These are phyloP conservation scores for Sordariomycetes sp. DNA, from an alignment of 2,329 filamentous ascomycete species.

Conservation along the genomic window DNA sequence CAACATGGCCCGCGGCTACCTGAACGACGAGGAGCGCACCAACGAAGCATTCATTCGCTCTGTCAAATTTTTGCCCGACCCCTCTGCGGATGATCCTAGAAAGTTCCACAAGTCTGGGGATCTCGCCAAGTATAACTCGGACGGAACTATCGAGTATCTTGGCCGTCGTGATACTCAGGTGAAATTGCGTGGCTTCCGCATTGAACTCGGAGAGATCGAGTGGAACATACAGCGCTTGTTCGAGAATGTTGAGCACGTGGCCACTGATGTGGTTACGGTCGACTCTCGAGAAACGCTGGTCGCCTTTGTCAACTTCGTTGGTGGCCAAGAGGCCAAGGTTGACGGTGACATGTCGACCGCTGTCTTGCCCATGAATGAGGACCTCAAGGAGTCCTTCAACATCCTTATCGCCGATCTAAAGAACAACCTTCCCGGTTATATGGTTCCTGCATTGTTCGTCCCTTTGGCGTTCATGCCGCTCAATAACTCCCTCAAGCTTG, in stretches of 20 bases:
- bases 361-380: slow-evolving; percentile 3
- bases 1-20: slow-evolving; percentile 13
- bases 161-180: slow-evolving; percentile 19
- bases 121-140: slow-evolving; percentile 28
- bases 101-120: slow-evolving; percentile 41
- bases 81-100: no score
- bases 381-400: background rate
- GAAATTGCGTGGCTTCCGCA: slow-evolving; percentile 22
- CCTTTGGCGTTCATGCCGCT: slow-evolving; percentile 8
- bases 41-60: slow-evolving; percentile 24
- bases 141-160: slow-evolving; percentile 31
- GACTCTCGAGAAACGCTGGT: background rate
- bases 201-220: slow-evolving; percentile 22
- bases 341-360: background rate
- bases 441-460: slow-evolving; percentile 7
- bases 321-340: background rate
- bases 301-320: no score
- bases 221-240: slow-evolving; percentile 10
- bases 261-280: background rate
- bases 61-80: background rate
- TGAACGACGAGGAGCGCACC: slow-evolving; percentile 11
- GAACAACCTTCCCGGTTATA: slow-evolving; percentile 5
- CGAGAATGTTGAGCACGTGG: background rate
- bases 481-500: slow-evolving; percentile 6
- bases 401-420: background rate